Conservation (phyloP, 1,139 yeast species). For the Geotrichum klebahnii region DNA sequence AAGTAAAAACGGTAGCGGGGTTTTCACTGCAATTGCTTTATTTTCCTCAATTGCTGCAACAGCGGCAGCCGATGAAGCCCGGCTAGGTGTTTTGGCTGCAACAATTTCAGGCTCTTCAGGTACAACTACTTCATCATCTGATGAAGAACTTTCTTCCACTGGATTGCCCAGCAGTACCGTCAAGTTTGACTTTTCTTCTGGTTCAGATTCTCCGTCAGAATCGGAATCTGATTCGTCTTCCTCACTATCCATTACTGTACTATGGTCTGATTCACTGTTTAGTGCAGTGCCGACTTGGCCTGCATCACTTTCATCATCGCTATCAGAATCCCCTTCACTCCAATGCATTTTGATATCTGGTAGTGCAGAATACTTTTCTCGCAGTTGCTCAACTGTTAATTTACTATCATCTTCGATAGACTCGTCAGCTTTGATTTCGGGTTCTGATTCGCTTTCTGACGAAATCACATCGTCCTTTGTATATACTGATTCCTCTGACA, state of each 20-base stretch:
- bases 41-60: constrained; percentile 18
- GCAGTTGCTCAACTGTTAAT: constrained; percentile 62
- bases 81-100: too few relatives aligned
- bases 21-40: constrained; percentile 18
- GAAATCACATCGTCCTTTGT: constrained; percentile 27
- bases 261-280: constrained; percentile 24
- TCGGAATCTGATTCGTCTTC: constrained; percentile 23
- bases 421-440: constrained; percentile 25
- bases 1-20: constrained; percentile 45
- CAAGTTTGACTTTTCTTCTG: too few relatives aligned
- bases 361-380: constrained; percentile 57
- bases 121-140: constrained; percentile 13
- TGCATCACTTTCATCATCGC: constrained; percentile 27
- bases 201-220: constrained; percentile 23
- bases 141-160: constrained; percentile 19
- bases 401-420: constrained; percentile 43
- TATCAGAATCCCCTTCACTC: constrained; percentile 30
- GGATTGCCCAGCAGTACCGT: constrained; percentile 30
- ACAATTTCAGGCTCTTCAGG: constrained; percentile 14
- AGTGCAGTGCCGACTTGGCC: constrained; percentile 27
- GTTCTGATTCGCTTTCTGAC: constrained; percentile 27
- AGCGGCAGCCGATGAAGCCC: constrained; percentile 11
- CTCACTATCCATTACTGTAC: constrained; percentile 30
- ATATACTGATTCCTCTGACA: constrained; percentile 11
- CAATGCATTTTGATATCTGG: constrained; percentile 32